Evolutionary conservation across 2,329 filamentous ascomycete species (phyloP).

Genomic region (Colletotrichum filicis): DNA sequence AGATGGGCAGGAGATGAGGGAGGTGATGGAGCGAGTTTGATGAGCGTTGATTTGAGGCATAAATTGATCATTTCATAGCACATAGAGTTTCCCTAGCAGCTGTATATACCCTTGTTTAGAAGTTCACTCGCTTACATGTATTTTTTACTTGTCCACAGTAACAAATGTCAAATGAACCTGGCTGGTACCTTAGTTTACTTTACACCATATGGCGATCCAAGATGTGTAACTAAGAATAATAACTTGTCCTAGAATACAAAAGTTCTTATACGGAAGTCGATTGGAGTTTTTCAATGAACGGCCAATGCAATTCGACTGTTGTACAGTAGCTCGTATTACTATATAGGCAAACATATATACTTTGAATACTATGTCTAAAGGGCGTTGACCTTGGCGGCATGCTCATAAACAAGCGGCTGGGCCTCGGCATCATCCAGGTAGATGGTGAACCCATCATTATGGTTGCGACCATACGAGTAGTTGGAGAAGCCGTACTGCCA

Average conservation of each 20-base stretch:
- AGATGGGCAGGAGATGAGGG: background rate
- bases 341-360: no score
- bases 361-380: background rate
- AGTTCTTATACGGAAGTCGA: background rate
- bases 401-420: conserved; percentile 53
- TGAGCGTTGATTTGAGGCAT: background rate
- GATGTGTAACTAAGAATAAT: no score
- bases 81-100: background rate
- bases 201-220: no score
- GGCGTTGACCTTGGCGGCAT: conserved; percentile 53
- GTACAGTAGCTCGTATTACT: background rate
- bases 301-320: background rate
- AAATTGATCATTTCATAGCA: background rate
- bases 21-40: background rate
- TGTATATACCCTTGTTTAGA: background rate
- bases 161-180: no score
- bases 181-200: no score
- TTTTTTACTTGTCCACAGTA: no score
- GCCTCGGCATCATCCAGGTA: conserved; percentile 62
- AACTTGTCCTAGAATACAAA: background rate
- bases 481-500: conserved; percentile 65
- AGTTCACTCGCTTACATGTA: background rate
- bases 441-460: conserved; percentile 68
- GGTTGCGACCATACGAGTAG: conserved; percentile 64
- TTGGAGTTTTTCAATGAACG: background rate